A percentile compares a stretch with the other conserved stretches of the same genome.
These are phyloP conservation scores for Sclerotinia borealis DNA, from an alignment of 2,329 filamentous ascomycete species.

Conservation along the genomic window DNA sequence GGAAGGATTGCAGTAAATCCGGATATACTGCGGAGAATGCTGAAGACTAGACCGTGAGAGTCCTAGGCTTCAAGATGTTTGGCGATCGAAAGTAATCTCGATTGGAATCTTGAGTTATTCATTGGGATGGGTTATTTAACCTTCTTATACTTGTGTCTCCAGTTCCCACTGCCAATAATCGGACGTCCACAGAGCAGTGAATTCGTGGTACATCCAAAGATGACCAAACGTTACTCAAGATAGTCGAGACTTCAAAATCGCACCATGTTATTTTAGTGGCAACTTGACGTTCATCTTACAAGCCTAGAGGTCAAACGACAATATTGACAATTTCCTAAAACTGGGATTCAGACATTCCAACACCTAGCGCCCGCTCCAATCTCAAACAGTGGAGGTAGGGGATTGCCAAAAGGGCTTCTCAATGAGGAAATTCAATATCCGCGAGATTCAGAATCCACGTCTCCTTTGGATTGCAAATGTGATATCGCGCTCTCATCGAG, in stretches of 20 bases:
- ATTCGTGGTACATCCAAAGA: neutral
- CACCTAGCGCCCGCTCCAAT: neutral
- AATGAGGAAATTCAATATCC: neutral
- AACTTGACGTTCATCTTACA: neutral
- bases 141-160: neutral
- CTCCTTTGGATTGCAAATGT: neutral
- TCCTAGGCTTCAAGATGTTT: neutral
- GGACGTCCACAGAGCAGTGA: neutral
- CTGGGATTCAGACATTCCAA: neutral
- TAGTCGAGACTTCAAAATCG: neutral
- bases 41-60: neutral
- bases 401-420: neutral
- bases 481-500: neutral
- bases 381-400: neutral
- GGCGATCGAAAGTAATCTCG: neutral
- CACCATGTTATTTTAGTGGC: neutral
- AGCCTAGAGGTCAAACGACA: slow-evolving; percentile 1
- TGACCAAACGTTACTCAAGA: neutral
- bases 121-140: neutral
- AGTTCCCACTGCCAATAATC: neutral
- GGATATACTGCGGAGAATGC: neutral
- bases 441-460: neutral
- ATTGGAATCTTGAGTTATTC: neutral
- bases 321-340: neutral
- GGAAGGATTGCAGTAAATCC: neutral